Evolutionary conservation across 805 yeast species (phyloP).

Genomic region (Candida sanyiensis): DNA sequence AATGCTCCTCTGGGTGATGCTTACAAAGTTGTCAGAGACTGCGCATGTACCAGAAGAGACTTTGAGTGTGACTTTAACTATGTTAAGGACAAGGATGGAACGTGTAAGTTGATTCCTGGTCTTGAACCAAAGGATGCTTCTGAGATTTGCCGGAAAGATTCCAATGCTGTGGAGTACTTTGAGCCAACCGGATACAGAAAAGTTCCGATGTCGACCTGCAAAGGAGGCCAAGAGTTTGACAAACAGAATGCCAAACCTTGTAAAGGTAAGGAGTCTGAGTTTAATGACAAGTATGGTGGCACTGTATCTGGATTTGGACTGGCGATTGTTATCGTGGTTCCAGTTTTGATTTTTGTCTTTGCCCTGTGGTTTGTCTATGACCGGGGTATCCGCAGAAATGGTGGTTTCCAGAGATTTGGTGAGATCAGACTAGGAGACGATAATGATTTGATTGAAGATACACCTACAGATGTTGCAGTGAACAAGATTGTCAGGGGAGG

Average conservation of each 20-base stretch:
- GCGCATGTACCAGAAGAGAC: constrained; percentile 81
- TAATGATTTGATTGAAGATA: constrained; percentile 57
- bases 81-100: constrained; percentile 64
- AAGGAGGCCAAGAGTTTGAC: constrained; percentile 72
- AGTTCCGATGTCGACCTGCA: constrained; percentile 81
- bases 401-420: constrained; percentile 59
- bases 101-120: constrained; percentile 78
- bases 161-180: constrained; percentile 60
- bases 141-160: constrained; percentile 49
- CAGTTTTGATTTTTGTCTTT: constrained; percentile 34
- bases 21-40: constrained; percentile 51
- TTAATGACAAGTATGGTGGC: constrained; percentile 44
- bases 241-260: constrained; percentile 64
- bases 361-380: constrained; percentile 58
- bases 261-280: constrained; percentile 78
- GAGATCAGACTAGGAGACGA: constrained; percentile 83
- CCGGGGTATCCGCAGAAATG: constrained; percentile 75
- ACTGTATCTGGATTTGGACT: constrained; percentile 46
- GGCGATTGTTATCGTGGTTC: constrained; percentile 49
- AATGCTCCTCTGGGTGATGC: constrained; percentile 51
- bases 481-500: constrained; percentile 36
- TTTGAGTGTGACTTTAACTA: constrained; percentile 93
- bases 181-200: constrained; percentile 91
- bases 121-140: constrained; percentile 57
- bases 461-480: constrained; percentile 51